phyloP scores from a whole-genome alignment of 257 asterid species.

The Jacaranda copaia region DNA sequence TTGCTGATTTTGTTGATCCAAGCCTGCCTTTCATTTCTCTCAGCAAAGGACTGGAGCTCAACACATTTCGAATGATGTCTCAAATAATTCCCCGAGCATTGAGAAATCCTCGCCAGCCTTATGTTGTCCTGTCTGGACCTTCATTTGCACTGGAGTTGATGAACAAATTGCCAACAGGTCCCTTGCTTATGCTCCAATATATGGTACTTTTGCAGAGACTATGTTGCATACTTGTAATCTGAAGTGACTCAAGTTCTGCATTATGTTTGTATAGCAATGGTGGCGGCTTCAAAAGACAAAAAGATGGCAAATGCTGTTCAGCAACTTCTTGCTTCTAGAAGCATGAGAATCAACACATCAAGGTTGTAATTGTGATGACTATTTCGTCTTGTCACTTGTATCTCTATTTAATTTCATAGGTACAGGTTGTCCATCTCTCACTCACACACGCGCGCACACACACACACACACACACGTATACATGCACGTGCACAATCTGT shows the following conservation, averaged over 20 bases:
- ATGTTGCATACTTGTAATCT: constrained; percentile 26
- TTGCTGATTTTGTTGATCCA: constrained; percentile 86
- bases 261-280: constrained; percentile 65
- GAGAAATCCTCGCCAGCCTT: constrained; percentile 90
- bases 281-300: constrained; percentile 91
- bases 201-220: constrained; percentile 12
- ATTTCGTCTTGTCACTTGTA: constrained; percentile 14
- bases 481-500: neutral
- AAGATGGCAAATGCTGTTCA: constrained; percentile 84
- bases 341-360: constrained; percentile 86
- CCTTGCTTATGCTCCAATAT: constrained; percentile 35
- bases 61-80: constrained; percentile 86
- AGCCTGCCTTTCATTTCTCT: constrained; percentile 88
- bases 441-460: neutral
- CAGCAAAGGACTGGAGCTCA: constrained; percentile 94
- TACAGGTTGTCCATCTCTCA: neutral
- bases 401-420: neutral
- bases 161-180: constrained; percentile 93
- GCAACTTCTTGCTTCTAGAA: constrained; percentile 85
- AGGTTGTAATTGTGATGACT: constrained; percentile 51
- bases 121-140: constrained; percentile 87
- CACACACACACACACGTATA: neutral
- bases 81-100: constrained; percentile 85
- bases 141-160: constrained; percentile 91
- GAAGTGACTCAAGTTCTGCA: constrained; percentile 18